Evolutionary conservation across 352 stramenopile genomes (phyloP), one percentile per base, ranked within the genome.

Genomic region (Phytophthora cactorum): DNA sequence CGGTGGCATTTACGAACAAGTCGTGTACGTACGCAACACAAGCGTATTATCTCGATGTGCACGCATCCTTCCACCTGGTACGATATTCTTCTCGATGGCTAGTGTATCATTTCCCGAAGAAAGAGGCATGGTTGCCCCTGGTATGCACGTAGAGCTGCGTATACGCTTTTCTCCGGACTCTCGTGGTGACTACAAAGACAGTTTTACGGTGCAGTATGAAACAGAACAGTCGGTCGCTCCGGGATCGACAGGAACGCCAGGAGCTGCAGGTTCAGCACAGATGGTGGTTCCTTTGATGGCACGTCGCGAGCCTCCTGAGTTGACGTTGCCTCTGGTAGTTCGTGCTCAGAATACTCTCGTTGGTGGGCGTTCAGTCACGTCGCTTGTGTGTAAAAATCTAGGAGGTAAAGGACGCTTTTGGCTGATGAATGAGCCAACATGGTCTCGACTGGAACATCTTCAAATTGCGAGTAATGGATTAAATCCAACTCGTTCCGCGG

Each of bases 1-100:
- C 15, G 84, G 79, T 31, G 85, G 85, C n/a, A 70, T 92, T 14
- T 93, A 95, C 70, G 84, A 95, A 63, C 82, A 93, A 58, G 61
- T 77, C 5, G 70, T 92, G 36, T 78, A 82, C 15, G 29, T 95
- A 1, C 84, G 83, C 54, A 95, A 95, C 54, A 78, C 64, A 14
- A 84, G 73, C n/a, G 8, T 45, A 1, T 51, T 91, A 8, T 89
- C 83, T 38, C 75, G 85, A 14, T 81, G 84, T 2, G 57, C 84
- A 46, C 85, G 85, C 25, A 72, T 93, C n/a, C 58, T 93, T 6
- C 84, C 85, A 15, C 83, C 87, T 10, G 66, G 62, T 10, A 89
- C 83, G 14, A 66, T 90, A 27, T 88, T 78, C 57, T 95, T 95
- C 43, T 88, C 81, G 0, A 67, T 95, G 50, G 51, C 73, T 4